These are phyloP conservation scores for Pleoardoris graminearum DNA, from an alignment of 2,329 filamentous ascomycete genomes.

Conservation along the genomic window DNA sequence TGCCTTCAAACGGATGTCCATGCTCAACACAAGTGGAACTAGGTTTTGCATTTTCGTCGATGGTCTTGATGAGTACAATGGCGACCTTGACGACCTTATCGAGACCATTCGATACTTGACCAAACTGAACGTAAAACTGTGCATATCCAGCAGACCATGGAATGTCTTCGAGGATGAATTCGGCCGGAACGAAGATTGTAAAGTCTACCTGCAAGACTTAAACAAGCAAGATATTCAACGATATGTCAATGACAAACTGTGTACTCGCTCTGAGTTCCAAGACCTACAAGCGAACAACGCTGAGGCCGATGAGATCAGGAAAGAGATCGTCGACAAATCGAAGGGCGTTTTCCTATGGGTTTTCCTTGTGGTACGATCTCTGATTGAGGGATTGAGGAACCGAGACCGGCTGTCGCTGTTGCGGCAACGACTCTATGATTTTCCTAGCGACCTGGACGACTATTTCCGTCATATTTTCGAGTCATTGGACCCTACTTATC, in stretches of 20 bases:
- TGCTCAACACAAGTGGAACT: too few relatives aligned
- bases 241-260: conserved; percentile 8
- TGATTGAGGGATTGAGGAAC: conserved; percentile 7
- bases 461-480: conserved; percentile 18
- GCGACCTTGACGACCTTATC: conserved; percentile 14
- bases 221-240: conserved; percentile 15
- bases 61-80: conserved; percentile 21
- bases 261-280: not conserved
- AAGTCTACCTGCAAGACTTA: conserved; percentile 14
- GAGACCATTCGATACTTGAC: conserved; percentile 22
- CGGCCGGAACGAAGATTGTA: not conserved
- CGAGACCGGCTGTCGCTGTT: conserved; percentile 6
- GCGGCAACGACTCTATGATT: conserved; percentile 9
- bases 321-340: conserved; percentile 4
- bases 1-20: too few relatives aligned
- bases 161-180: conserved; percentile 14
- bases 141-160: conserved; percentile 18
- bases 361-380: conserved; percentile 11
- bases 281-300: not conserved
- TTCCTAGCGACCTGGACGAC: conserved; percentile 17
- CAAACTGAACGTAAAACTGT: conserved; percentile 9
- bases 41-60: conserved; percentile 15
- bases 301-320: not conserved
- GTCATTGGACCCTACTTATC: conserved; percentile 11
- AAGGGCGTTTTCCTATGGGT: conserved; percentile 18